Percentiles rank a stretch among this genome's conserved stretches.
These are phyloP conservation scores for Ascochyta lentis DNA, from an alignment of 2,329 filamentous ascomycete species.

Conservation along the genomic window DNA sequence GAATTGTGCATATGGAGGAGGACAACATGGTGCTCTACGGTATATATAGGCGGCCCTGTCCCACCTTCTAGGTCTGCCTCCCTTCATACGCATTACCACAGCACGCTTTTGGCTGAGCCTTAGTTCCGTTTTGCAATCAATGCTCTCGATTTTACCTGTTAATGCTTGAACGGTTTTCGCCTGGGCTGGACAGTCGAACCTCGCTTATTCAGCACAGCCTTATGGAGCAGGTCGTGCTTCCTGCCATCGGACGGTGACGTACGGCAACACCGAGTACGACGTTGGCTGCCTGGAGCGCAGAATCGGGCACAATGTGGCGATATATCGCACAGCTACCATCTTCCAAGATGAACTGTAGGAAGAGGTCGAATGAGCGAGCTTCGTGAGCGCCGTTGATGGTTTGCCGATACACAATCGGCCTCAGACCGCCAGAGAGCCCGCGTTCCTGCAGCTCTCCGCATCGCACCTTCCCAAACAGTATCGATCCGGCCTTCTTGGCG, in stretches of 20 bases:
- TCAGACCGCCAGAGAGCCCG: slow-evolving; percentile 7
- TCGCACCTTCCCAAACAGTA: slow-evolving; percentile 16
- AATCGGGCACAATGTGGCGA: background rate
- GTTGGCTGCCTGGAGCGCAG: background rate
- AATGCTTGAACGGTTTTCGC: background rate
- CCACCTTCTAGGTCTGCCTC: background rate
- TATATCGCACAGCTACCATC: background rate
- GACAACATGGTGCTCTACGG: slow-evolving; percentile 16
- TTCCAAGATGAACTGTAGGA: background rate
- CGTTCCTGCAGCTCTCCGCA: slow-evolving; percentile 14
- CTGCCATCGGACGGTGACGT: background rate
- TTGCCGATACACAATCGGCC: slow-evolving; percentile 12
- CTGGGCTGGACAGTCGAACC: background rate
- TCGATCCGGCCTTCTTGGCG: slow-evolving; percentile 10
- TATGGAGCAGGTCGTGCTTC: background rate
- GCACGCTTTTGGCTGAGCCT: background rate
- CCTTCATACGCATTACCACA: background rate
- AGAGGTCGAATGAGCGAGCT: background rate
- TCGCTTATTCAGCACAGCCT: background rate
- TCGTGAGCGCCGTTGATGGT: slow-evolving; percentile 2
- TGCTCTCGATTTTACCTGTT: background rate
- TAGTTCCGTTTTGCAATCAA: background rate
- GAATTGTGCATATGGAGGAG: background rate
- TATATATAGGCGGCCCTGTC: slow-evolving; percentile 8
- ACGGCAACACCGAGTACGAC: background rate